Evolutionary conservation across 163 green algal genomes (phyloP).

Genomic region (Scenedesmus sp.): DNA sequence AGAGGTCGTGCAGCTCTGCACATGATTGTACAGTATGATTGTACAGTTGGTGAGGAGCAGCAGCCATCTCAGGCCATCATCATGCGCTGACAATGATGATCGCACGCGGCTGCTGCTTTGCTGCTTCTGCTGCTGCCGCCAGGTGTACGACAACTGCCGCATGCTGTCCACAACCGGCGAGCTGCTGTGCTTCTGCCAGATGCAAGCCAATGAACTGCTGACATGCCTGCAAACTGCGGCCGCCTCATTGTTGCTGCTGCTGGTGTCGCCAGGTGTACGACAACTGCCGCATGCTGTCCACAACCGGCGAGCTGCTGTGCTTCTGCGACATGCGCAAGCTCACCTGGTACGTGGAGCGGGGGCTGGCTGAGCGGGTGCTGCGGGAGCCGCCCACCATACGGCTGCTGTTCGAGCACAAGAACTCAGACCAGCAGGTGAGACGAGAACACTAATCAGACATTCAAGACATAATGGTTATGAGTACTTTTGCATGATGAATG

Average conservation of each 20-base stretch:
- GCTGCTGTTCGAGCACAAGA: conserved; percentile 76
- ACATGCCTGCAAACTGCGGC: background rate
- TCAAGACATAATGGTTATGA: too few relatives aligned
- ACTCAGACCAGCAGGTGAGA: conserved; percentile 65
- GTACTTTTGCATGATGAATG: conserved; percentile 20
- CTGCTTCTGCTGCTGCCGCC: background rate
- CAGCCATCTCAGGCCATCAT: too few relatives aligned
- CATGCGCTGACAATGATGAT: too few relatives aligned
- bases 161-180: background rate
- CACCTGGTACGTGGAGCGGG: conserved; percentile 71
- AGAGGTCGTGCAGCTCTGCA: too few relatives aligned
- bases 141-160: background rate
- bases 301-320: conserved; percentile 84
- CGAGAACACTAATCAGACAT: too few relatives aligned
- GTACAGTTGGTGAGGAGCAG: too few relatives aligned
- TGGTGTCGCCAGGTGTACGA: conserved; percentile 77
- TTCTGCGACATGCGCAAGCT: conserved; percentile 79
- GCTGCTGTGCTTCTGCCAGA: background rate
- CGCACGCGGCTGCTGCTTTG: background rate
- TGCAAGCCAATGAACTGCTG: background rate
- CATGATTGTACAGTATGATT: too few relatives aligned
- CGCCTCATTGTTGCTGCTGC: background rate
- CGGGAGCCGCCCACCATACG: conserved; percentile 66
- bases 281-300: conserved; percentile 87
- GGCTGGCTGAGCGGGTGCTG: conserved; percentile 59